These are phyloP conservation scores for Erythrophleum fordii DNA, from an alignment of 306 rosid genomes.

Conservation along the genomic window DNA sequence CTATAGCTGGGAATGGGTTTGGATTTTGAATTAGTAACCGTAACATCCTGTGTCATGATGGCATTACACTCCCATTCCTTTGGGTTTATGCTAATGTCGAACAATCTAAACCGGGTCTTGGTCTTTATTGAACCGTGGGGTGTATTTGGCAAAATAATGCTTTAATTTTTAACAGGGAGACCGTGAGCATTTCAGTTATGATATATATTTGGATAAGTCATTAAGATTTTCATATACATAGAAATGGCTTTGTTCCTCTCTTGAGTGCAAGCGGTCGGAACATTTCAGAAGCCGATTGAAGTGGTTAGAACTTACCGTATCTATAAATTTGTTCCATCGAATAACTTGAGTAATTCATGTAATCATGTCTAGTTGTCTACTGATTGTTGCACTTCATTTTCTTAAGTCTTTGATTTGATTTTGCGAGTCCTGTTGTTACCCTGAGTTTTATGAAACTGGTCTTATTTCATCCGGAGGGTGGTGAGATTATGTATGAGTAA, in stretches of 20 bases:
- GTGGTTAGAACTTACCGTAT: too few species aligned
- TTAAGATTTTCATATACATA: neutral
- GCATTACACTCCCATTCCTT: neutral
- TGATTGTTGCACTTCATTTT: too few species aligned
- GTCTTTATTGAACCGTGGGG: neutral
- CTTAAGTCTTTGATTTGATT: too few species aligned
- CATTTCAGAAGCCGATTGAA: too few species aligned
- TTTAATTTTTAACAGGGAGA: neutral
- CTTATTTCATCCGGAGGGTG: neutral
- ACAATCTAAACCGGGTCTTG: neutral
- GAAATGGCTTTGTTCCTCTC: neutral
- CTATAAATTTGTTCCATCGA: too few species aligned
- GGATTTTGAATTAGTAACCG: neutral
- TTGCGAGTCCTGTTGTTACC: too few species aligned
- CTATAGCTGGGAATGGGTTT: slow-evolving; percentile 11
- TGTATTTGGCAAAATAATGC: neutral
- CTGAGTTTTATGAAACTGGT: too few species aligned
- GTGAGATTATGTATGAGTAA: neutral
- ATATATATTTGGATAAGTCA: neutral
- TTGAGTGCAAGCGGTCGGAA: neutral
- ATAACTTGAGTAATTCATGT: too few species aligned
- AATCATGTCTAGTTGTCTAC: too few species aligned
- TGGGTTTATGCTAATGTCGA: neutral
- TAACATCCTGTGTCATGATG: slow-evolving; percentile 4
- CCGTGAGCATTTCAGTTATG: neutral